A percentile compares a stretch with the other conserved stretches of the same genome.
Conservation (phyloP, 305 asterid genomes). For the Plantago lanceolata region DNA sequence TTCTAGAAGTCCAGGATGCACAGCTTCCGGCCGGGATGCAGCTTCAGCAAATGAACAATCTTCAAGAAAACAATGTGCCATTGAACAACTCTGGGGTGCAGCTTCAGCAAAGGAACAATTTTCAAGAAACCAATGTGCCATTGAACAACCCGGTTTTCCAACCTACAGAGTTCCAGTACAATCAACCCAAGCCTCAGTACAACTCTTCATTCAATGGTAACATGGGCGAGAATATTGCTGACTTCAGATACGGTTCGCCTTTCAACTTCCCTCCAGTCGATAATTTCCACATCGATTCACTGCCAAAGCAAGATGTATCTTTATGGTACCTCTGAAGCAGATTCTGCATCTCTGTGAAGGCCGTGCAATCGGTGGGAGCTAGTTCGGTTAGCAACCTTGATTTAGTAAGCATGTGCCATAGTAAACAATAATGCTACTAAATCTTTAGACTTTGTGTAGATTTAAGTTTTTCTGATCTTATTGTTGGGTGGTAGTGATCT, state of each 20-base stretch:
- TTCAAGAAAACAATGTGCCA: conserved; percentile 32
- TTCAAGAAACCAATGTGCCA: conserved; percentile 32
- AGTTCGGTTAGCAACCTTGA: conserved; percentile 20
- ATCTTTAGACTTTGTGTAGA: conserved; percentile 21
- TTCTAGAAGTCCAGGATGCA: conserved; percentile 25
- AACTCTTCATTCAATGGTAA: conserved; percentile 26
- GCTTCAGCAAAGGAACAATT: conserved; percentile 26
- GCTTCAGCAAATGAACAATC: conserved; percentile 27
- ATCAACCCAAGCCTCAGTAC: conserved; percentile 32
- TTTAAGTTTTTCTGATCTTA: conserved; percentile 17
- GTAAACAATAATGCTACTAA: conserved; percentile 14
- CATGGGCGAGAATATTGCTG: conserved; percentile 29
- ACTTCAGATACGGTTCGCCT: conserved; percentile 43
- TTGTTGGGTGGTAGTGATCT: conserved; percentile 13
- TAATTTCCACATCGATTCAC: conserved; percentile 36
- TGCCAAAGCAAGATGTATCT: conserved; percentile 41
- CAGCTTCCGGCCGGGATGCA: conserved; percentile 32
- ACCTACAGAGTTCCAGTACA: conserved; percentile 34
- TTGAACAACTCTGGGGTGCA: conserved; percentile 21
- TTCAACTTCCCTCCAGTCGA: conserved; percentile 34
- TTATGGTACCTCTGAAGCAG: conserved; percentile 41
- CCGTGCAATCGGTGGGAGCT: conserved; percentile 13
- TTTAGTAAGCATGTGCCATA: conserved; percentile 27
- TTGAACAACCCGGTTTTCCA: conserved; percentile 27
- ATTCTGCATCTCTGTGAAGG: neutral